Base-by-base conservation (phyloP, 805 yeast species). In the Saccharomycopsis vini region DNA sequence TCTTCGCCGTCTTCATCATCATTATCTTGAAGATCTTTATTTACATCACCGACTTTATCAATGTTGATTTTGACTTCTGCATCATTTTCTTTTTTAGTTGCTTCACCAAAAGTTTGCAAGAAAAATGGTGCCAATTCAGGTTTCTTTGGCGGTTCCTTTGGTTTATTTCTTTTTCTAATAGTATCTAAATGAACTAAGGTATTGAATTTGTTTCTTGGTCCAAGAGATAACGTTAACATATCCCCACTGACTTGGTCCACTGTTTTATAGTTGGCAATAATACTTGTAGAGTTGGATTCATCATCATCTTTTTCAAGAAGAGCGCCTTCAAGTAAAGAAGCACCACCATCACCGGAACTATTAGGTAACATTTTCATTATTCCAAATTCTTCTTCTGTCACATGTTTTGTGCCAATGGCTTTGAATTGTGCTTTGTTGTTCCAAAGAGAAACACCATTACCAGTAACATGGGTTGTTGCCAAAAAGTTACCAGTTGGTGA, bases 371-470 rank as follows among this genome's bases (percentile, higher is more conserved):
- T 61, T 2, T 79, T 69, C 28, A 63, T 57, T 3, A 76, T 64
- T 10, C 38, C 44, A 53, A 87, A 89, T 19, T 83, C 92, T 10
- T 75, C 77, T 52, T 82, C 92, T 38, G 80, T 80, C 22, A 90
- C 69, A 46, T 77, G 83, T 53, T 89, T 76, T 1, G 88, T 77
- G 1, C 90, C 77, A 15, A 86, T 71, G 0, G 86, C 78, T 50
- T 67, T 72, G 61, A 89, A 88, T 62, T 87, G 95, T 0, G 96
- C 78, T 55, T 80, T 72, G 60, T 89, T 87, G 5, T 95, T 82
- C 99, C 99, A 92, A 45, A 94, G 66, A 42, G 84, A 77, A 47
- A 92, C 79, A 23, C 98, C 98, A 48, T 83, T 81, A 9, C 92
- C 95, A 19, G 77, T 70, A 16, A 88, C 96, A 62, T 92, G 97